Percentiles rank a stretch among this genome's conserved stretches.
Evolutionary conservation across 345 rosid species (phyloP).

Genomic region (Eucalyptus sp.): DNA sequence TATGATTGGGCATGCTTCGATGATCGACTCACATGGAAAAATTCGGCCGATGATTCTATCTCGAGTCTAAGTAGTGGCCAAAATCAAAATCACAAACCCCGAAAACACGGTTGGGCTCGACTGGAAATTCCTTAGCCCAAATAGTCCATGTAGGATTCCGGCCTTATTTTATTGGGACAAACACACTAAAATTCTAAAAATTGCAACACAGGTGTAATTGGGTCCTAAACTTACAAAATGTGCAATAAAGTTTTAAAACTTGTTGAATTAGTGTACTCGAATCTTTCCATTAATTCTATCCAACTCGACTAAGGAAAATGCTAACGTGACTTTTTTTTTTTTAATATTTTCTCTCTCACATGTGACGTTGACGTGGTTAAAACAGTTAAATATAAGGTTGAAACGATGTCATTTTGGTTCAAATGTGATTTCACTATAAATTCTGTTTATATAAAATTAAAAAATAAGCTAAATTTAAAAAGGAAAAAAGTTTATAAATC

Average conservation of each 20-base stretch:
- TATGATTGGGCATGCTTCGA: not conserved
- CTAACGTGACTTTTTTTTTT: no score
- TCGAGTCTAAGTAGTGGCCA: not conserved
- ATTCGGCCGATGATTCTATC: not conserved
- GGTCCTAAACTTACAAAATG: not conserved
- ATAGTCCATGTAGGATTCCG: not conserved
- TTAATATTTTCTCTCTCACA: not conserved
- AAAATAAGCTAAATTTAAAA: not conserved
- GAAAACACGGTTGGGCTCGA: not conserved
- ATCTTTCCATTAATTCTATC: not conserved
- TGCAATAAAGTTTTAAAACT: not conserved
- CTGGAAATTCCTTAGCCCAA: not conserved
- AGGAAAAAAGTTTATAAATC: rapidly evolving
- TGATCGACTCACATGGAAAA: not conserved
- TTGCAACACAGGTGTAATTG: no score
- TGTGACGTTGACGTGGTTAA: not conserved
- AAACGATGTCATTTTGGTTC: no score
- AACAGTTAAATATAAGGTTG: no score
- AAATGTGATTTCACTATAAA: not conserved
- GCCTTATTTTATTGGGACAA: not conserved
- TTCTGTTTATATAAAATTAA: no score
- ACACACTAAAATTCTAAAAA: no score
- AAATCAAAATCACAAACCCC: not conserved
- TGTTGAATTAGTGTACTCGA: no score
- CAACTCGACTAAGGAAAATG: not conserved